Base-by-base conservation (phyloP, 352 stramenopile genomes). In the Phytophthora nicotianae region DNA sequence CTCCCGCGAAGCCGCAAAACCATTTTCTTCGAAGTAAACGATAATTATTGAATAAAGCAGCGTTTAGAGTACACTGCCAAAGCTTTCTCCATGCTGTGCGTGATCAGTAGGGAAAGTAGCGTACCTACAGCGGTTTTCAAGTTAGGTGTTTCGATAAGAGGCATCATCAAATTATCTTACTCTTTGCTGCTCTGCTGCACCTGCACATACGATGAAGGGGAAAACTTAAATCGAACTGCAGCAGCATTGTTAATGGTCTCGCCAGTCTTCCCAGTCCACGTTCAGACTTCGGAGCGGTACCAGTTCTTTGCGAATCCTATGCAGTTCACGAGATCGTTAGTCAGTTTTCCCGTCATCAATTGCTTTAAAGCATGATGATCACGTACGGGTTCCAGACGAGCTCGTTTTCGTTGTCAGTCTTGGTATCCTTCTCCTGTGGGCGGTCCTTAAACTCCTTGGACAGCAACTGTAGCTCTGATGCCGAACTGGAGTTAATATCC, bases 371-470 rank as follows among this genome's bases (percentile, higher is more conserved):
- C 11, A 70, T 23, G 57, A 45, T 11, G 33, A 66, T n/a, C 19
- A 55, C 85, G 68, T 81, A 92, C 85, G 85, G 85, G 51, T 94
- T 87, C 85, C 85, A 94, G 8, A 94, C 81, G 65, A 91, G 81
- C 62, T 91, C 79, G 46, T 90, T 87, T 37, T 82, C 58, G 38
- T 90, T 77, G 23, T 90, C 80, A 19, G 53, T 38, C 32, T 89
- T 88, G 38, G 74, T 53, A 50, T 93, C 85, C 40, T 75, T 74
- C 45, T 91, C 81, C 26, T 78, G 57, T 42, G 74, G 64, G 33
- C 76, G 73, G 24, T 76, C 73, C 5, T 79, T 71, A 20, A 89
- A 64, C 38, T 89, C 72, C 45, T 90, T 90, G 4, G 80, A 81
- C 23, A 89, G 55, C 19, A 80, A 85, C 46, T 87, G 72, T 20